Evolutionary conservation across 2,329 filamentous ascomycete genomes (phyloP).

Genomic region (Aspergillus versicolor): DNA sequence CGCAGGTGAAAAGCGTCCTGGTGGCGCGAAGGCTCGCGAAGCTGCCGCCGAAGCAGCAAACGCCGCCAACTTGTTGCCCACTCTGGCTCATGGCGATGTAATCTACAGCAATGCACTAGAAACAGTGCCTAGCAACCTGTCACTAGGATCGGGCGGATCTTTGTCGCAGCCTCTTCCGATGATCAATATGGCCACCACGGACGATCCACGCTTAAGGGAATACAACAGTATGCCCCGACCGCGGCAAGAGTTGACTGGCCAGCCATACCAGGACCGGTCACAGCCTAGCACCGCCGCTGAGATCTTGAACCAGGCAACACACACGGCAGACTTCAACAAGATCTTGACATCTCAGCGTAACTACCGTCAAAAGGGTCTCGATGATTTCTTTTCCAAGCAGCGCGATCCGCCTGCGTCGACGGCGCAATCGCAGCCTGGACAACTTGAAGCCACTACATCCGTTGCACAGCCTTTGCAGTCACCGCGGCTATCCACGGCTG

Average conservation of each 20-base stretch:
- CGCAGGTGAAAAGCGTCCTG: conserved; percentile 92
- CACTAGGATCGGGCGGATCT: conserved; percentile 64
- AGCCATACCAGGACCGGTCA: conserved; percentile 83
- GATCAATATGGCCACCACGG: conserved; percentile 78
- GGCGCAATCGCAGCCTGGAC: conserved; percentile 27
- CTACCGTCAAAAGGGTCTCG: conserved; percentile 75
- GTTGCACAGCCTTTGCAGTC: conserved; percentile 40
- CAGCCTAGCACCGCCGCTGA: conserved; percentile 74
- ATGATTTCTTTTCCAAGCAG: conserved; percentile 77
- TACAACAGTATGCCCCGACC: conserved; percentile 81
- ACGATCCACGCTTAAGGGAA: conserved; percentile 74
- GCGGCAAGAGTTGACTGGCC: conserved; percentile 84
- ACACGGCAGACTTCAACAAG: conserved; percentile 89
- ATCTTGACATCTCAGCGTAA: conserved; percentile 75
- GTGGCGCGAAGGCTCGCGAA: conserved; percentile 84
- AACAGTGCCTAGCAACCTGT: conserved; percentile 66
- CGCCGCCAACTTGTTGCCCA: conserved; percentile 58
- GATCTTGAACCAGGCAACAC: conserved; percentile 79
- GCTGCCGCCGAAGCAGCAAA: conserved; percentile 67
- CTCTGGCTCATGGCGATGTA: conserved; percentile 76
- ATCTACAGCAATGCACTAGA: conserved; percentile 80
- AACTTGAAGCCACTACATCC: conserved; percentile 36
- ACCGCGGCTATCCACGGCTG: conserved; percentile 35
- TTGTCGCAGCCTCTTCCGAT: conserved; percentile 70
- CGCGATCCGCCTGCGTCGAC: conserved; percentile 71